Evolutionary conservation across 2,329 filamentous ascomycete genomes (phyloP).

Genomic region (Clarireedia homoeocarpa): DNA sequence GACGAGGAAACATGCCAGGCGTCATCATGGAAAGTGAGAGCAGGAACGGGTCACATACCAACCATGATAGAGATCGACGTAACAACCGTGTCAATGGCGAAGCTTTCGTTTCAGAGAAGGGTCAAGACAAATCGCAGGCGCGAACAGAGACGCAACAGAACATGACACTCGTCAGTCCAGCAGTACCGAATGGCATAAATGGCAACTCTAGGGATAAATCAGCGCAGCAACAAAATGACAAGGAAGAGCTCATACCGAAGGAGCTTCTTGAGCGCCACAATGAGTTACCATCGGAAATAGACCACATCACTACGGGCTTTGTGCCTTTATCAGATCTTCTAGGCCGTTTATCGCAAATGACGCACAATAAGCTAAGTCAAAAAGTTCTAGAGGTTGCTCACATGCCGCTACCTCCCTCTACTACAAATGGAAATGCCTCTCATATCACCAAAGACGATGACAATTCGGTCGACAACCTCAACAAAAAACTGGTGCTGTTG

Average conservation of each 20-base stretch:
- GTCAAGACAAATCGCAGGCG: constrained; percentile 27
- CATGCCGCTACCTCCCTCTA: constrained; percentile 49
- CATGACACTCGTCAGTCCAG: constrained; percentile 24
- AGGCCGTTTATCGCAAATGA: constrained; percentile 71
- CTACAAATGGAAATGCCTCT: constrained; percentile 44
- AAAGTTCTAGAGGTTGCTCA: constrained; percentile 63
- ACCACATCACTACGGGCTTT: constrained; percentile 69
- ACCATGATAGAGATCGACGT: constrained; percentile 45
- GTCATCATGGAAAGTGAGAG: constrained; percentile 49
- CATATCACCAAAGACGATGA: constrained; percentile 41
- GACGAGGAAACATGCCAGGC: constrained; percentile 40
- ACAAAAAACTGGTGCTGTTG: constrained; percentile 68
- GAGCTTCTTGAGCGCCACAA: constrained; percentile 39
- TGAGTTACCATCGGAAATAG: constrained; percentile 52
- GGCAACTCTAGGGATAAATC: constrained; percentile 14
- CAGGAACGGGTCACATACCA: constrained; percentile 45
- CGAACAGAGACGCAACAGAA: constrained; percentile 24
- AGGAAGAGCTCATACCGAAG: constrained; percentile 16
- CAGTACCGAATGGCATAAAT: constrained; percentile 24
- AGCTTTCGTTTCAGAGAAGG: constrained; percentile 30
- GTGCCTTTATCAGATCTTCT: constrained; percentile 69
- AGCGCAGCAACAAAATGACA: constrained; percentile 16
- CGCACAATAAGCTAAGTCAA: constrained; percentile 69
- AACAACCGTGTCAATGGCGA: constrained; percentile 39
- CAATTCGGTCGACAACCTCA: constrained; percentile 54